Evolutionary conservation across 2,329 filamentous ascomycete genomes (phyloP).

Genomic region (Grosmannia serpens): DNA sequence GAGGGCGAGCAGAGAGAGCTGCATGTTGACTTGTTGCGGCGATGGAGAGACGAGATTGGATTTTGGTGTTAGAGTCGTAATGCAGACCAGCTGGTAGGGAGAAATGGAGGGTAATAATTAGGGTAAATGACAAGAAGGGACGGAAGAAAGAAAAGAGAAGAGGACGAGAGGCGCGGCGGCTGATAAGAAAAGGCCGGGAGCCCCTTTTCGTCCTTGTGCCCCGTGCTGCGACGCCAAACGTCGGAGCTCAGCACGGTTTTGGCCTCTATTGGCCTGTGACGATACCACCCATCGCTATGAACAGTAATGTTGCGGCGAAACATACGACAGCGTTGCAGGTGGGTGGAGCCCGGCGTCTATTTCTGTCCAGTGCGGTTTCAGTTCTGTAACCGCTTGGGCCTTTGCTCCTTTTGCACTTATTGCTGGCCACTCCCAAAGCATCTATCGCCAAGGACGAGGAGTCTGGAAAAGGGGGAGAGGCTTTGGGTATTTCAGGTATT

Average conservation of each 20-base stretch:
- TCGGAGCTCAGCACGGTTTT: background rate
- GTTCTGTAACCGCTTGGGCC: background rate
- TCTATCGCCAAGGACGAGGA: background rate
- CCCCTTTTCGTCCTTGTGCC: background rate
- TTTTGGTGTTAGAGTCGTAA: background rate
- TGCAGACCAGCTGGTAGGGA: conserved; percentile 1
- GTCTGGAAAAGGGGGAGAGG: background rate
- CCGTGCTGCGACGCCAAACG: background rate
- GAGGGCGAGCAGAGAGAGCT: conserved; percentile 23
- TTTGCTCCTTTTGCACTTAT: too few species aligned
- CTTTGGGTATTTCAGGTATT: too few species aligned
- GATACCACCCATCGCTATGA: background rate
- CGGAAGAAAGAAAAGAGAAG: background rate
- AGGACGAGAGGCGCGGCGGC: too few species aligned
- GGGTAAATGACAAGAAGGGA: background rate
- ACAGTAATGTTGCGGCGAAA: background rate
- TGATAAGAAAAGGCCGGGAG: background rate
- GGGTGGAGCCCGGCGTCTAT: background rate
- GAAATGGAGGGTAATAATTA: background rate
- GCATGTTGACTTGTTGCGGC: conserved; percentile 24
- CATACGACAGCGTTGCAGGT: background rate
- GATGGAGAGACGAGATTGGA: too few species aligned
- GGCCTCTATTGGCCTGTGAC: background rate
- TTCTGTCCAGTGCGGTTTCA: background rate
- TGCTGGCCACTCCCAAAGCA: too few species aligned